Evolutionary conservation across 2,329 filamentous ascomycete genomes (phyloP).

Genomic region (Phaeosphaeriaceae sp.): DNA sequence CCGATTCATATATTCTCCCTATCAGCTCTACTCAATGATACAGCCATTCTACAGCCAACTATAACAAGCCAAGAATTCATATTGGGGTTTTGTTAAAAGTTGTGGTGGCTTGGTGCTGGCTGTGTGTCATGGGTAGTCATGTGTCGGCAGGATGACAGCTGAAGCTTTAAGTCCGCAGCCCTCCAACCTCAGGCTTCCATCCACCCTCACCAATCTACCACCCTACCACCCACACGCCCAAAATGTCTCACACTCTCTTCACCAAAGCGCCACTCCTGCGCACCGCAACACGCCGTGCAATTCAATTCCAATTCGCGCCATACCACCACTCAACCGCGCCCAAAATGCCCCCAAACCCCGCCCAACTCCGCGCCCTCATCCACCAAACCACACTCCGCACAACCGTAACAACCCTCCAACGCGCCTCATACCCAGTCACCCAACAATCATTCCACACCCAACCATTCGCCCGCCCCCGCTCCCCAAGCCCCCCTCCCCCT

Average conservation of each 20-base stretch:
- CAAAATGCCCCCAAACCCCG: constrained; percentile 33
- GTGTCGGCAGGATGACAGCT: too few relatives aligned
- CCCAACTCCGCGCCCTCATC: constrained; percentile 37
- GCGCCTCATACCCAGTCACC: constrained; percentile 25
- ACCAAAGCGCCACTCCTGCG: constrained; percentile 18
- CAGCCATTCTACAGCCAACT: too few relatives aligned
- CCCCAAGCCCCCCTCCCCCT: constrained; percentile 32
- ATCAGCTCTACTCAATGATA: too few relatives aligned
- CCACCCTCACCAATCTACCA: constrained; percentile 3
- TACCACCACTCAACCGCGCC: constrained; percentile 24
- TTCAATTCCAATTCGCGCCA: constrained; percentile 5
- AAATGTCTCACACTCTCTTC: constrained; percentile 24
- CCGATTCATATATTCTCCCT: too few relatives aligned
- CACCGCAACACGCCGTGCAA: constrained; percentile 11
- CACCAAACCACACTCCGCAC: constrained; percentile 36
- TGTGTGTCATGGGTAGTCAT: constrained; percentile 6
- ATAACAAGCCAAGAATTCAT: too few relatives aligned
- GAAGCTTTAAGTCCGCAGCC: background rate
- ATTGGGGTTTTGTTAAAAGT: background rate
- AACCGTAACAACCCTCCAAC: constrained; percentile 29
- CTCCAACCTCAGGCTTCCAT: constrained; percentile 20
- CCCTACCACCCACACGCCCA: constrained; percentile 13
- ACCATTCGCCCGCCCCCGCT: constrained; percentile 22
- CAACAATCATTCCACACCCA: constrained; percentile 27
- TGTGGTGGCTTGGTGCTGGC: background rate